Evolutionary conservation across 495 filamentous ascomycete genomes (phyloP), one percentile per base, ranked within the genome.

Genomic region (Amniculicola lignicola): DNA sequence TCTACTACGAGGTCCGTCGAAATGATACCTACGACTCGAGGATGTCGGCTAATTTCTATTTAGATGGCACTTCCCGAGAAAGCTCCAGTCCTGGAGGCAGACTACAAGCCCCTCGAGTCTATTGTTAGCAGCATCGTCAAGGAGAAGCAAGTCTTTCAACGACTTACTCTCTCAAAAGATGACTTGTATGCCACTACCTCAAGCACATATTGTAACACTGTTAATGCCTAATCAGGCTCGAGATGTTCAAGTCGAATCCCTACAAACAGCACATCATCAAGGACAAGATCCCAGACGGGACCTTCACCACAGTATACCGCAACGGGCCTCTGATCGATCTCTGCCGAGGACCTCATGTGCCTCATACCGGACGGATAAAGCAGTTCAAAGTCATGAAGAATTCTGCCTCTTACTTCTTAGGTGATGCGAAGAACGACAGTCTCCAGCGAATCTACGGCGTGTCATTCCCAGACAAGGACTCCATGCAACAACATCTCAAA

Each of bases 231-330:
- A n/a, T n/a, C 19, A 56, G 53, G n/a, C 79, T 88, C 40, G 88
- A 95, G 72, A 97, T 98, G 93, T 98, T 98, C 71, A 77, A 83
- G 37, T 90, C 94, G 74, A 96, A 93, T 76, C 89, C 89, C 65
- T 94, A 90, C 75, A 98, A 98, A 77, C 82, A 94, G 65, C 85
- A 95, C 68, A 89, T 97, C 71, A 96, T 98, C 66, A 85, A 89
- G 42, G 88, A 94, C 74, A 88, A 95, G 70, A 86, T 97, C 44
- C 76, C 82, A 41, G 89, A 94, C 60, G 89, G 88, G 48, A 89
- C 90, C 36, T 85, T 78, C 58, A 95, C 89, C 68, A 97, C 93
- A 1, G 93, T 98, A 31, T 98, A 98, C 72, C 80, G 91, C 15
- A 90, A 82, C 63, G 87, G 87, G 43, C 84, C 86, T 7, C 69